Evolutionary conservation across 2,329 filamentous ascomycete species (phyloP), one percentile per base, ranked within the genome.

Genomic region (Stagonosporopsis vannaccii): DNA sequence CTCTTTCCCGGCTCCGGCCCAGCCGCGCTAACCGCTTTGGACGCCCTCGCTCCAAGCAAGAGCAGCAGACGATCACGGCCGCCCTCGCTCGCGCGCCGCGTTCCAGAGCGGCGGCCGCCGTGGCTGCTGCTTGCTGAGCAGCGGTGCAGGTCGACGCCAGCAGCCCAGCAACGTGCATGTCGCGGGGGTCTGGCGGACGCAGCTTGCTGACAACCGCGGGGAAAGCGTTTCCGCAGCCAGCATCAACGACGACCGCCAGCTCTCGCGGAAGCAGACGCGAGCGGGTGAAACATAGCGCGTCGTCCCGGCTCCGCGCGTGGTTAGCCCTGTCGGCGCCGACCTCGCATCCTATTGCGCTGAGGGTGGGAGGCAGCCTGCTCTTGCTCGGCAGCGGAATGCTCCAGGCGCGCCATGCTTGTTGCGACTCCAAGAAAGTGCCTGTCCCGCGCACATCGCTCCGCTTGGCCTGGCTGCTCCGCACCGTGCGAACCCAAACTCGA

Each of bases 281-380:
- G 59, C 56, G 62, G 61, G 61, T 72, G 70, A 73, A 73, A 72
- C 69, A 69, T 70, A 66, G 70, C 69, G 69, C 68, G 54, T 59
- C 66, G 60, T 72, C 67, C 70, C 70, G 70, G 59, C 61, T 71
- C 69, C 69, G 69, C 70, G 69, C 59, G 33, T 58, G 35, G 35
- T 59, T 64, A 61, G 60, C 52, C 65, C 61, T 59, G 25, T 52
- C 40, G 44, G 48, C 45, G 58, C 56, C 47, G 48, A 41, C 46
- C 58, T 56, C 57, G 35, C 57, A 41, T 42, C 48, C 56, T 57
- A 53, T 51, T 37, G 55, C 52, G 30, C 39, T 60, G 56, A 52
- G 19, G 17, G 17, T 17, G 7, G 28, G n/a, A 53, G 22, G 56
- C 52, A 54, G 19, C 51, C 51, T 48, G 58, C 57, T 59, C 63